Conservation (phyloP, 176 grass and related monocot species). For the Musa beccarii region DNA sequence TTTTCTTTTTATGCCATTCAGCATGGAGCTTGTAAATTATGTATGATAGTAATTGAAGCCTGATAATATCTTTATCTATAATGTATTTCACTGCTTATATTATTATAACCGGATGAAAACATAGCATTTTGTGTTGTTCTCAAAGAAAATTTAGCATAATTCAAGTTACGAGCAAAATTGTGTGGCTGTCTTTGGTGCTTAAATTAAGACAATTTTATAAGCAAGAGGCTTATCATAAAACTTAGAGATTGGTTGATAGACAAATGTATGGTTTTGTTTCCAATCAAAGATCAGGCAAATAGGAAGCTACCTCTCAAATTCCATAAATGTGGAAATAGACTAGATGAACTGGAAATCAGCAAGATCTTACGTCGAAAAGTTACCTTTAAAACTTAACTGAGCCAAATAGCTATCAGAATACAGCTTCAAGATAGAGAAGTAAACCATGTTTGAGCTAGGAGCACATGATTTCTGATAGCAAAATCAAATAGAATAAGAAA, state of each 20-base stretch:
- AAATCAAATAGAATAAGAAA: no score
- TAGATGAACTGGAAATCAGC: no score
- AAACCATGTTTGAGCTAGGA: background rate
- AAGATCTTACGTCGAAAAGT: no score
- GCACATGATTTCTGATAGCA: background rate
- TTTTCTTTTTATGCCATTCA: background rate
- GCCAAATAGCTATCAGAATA: background rate
- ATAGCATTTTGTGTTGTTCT: background rate
- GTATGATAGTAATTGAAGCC: background rate
- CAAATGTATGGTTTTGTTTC: background rate
- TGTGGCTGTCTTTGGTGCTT: no score
- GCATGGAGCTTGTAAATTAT: background rate
- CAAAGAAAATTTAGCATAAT: background rate
- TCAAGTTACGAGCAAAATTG: background rate
- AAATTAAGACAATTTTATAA: background rate
- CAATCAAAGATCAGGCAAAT: background rate
- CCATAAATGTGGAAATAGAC: no score
- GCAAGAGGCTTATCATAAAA: background rate
- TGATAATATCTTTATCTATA: slow-evolving; percentile 1
- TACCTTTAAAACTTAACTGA: background rate
- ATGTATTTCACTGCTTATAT: background rate
- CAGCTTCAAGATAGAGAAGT: background rate
- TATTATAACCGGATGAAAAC: background rate
- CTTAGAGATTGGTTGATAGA: background rate
- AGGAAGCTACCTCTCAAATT: no score